Evolutionary conservation across 768 basidiomycete genomes (phyloP).

Genomic region (Termitomyces sp.): DNA sequence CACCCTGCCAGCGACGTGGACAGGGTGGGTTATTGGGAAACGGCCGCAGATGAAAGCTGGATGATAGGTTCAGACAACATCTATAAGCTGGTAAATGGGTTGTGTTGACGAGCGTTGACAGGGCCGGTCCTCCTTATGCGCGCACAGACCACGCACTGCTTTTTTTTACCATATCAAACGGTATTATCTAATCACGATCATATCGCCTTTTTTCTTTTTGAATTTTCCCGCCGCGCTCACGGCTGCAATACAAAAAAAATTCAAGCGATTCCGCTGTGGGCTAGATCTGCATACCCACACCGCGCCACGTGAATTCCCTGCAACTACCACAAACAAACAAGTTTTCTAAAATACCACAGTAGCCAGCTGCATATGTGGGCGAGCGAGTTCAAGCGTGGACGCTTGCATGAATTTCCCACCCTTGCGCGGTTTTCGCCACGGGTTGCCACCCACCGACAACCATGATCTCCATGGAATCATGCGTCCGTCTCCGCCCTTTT

Average conservation of each 20-base stretch:
- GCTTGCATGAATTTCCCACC: background rate
- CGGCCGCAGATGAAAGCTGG: slow-evolving; percentile 24
- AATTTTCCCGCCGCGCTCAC: background rate
- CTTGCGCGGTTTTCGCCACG: slow-evolving; percentile 22
- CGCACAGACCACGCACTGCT: slow-evolving; percentile 38
- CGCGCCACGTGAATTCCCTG: background rate
- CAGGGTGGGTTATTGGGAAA: slow-evolving; percentile 50
- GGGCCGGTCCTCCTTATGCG: slow-evolving; percentile 33
- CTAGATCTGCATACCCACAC: too few species aligned
- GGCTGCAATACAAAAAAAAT: too few species aligned
- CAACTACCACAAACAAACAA: background rate
- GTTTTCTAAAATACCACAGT: background rate
- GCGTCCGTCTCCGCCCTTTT: background rate
- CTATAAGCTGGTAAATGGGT: slow-evolving; percentile 30
- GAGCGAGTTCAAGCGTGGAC: background rate
- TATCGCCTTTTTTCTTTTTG: background rate
- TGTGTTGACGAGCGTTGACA: slow-evolving; percentile 55
- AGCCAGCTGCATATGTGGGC: too few species aligned
- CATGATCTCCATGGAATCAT: background rate
- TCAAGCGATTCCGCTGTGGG: too few species aligned
- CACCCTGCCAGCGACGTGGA: slow-evolving; percentile 53
- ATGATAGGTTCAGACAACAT: slow-evolving; percentile 46
- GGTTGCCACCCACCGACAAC: slow-evolving; percentile 12
- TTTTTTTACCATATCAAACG: slow-evolving; percentile 13
- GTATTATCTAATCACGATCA: slow-evolving; percentile 13